These are phyloP conservation scores for Colletotrichum paranaense DNA, from an alignment of 2,329 filamentous ascomycete genomes.

Conservation along the genomic window DNA sequence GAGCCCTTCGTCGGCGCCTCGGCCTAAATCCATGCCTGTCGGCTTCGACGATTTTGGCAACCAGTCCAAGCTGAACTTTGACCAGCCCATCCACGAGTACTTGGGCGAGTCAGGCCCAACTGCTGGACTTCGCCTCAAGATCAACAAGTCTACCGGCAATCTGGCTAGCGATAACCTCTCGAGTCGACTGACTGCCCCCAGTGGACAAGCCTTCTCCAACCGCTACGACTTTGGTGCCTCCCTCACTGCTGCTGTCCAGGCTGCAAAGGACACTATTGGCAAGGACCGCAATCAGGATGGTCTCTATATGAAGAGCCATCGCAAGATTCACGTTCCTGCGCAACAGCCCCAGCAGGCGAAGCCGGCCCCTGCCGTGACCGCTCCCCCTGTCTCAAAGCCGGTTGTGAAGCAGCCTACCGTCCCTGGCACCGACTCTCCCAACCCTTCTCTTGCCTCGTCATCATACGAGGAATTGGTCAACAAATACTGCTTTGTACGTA, in stretches of 20 bases:
- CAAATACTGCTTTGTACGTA: conserved; percentile 99
- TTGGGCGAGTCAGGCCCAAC: conserved; percentile 70
- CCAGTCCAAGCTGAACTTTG: conserved; percentile 67
- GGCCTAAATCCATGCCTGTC: conserved; percentile 66
- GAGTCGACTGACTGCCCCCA: conserved; percentile 63
- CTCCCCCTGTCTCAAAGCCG: conserved; percentile 25
- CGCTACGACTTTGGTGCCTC: conserved; percentile 98
- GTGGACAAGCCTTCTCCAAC: conserved; percentile 84
- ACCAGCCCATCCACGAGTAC: conserved; percentile 70
- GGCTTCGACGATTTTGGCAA: conserved; percentile 79
- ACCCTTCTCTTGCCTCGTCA: conserved; percentile 76
- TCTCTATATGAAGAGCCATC: conserved; percentile 66
- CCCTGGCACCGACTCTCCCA: conserved; percentile 62
- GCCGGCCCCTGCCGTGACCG: conserved; percentile 2
- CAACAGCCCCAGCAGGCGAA: conserved; percentile 33
- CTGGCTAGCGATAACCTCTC: conserved; percentile 72
- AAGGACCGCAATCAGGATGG: conserved; percentile 63
- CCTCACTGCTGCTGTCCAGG: conserved; percentile 82
- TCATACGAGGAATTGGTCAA: conserved; percentile 97
- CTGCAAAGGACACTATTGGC: conserved; percentile 72
- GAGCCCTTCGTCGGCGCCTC: conserved; percentile 53
- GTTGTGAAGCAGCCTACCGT: conserved; percentile 39
- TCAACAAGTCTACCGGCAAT: conserved; percentile 72
- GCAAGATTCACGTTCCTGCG: conserved; percentile 46
- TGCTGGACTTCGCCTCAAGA: conserved; percentile 74